Base-by-base conservation (phyloP, 345 rosid genomes). In the Eucalyptus tenuipes region DNA sequence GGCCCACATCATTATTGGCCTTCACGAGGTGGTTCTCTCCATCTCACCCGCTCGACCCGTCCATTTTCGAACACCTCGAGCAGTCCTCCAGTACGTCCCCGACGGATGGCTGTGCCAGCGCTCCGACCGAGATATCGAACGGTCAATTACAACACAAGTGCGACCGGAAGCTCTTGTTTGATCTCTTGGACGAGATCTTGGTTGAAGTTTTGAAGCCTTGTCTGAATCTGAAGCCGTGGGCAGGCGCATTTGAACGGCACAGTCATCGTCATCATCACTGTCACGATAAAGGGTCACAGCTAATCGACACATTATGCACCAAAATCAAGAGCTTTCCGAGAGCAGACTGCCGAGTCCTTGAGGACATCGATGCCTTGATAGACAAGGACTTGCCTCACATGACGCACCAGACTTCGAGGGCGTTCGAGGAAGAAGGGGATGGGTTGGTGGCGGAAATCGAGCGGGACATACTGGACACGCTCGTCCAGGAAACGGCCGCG, bases 141-240 rank as follows among this genome's bases (percentile, higher is more conserved):
- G 89, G 89, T 57, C 89, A 87, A 33, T 85, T 96, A 66, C 40
- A 88, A 85, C 96, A 86, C 17, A 93, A 93, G 3, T 93, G 96
- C 91, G 94, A 98, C 85, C 64, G 98, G 13, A 98, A 95, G 86
- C 88, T 97, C 85, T 88, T 96, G 88, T 97, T 98, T 71, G 93
- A 94, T 27, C 91, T 96, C 9, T 92, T 92, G 6, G 96, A 95
- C 49, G 98, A 98, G 89, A 91, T 98, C 49, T 88, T 98, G 88
- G 90, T 91, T 7, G 94, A 92, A 20, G 79, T 97, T 50, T 87
- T 97, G 61, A 94, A 92, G 87, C 97, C 98, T 17, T 91, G 88
- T 64, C 87, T 94, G 31, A 93, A 92, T 71, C 22, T 90, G 86
- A 94, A 92, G 89, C 95, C 97, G 4, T 95, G 97, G 96, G 33